Conservation (phyloP, 176 grass and related monocot species). For the Raddia distichophylla region DNA sequence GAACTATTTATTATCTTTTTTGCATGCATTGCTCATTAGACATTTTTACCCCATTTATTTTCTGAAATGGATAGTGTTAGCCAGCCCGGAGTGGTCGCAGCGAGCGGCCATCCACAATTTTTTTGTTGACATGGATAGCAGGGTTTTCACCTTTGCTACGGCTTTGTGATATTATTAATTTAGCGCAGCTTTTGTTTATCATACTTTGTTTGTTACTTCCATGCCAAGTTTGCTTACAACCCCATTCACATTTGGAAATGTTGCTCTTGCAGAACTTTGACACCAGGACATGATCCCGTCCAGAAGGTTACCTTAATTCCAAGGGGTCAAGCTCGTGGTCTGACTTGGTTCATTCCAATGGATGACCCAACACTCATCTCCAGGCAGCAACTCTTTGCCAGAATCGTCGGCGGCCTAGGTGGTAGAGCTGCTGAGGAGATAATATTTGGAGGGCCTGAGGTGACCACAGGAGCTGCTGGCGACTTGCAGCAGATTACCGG, state of each 20-base stretch:
- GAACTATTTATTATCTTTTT: constrained; percentile 1
- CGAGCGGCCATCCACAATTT: no score
- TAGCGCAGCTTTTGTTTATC: not conserved
- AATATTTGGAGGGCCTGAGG: constrained; percentile 97
- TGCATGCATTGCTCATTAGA: not conserved
- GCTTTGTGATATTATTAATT: not conserved
- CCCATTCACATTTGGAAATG: constrained; percentile 26
- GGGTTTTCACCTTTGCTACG: no score
- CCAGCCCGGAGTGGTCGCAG: no score
- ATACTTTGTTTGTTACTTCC: constrained; percentile 20
- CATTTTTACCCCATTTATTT: not conserved
- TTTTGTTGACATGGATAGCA: no score
- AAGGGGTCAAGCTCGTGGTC: constrained; percentile 93
- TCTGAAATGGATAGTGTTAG: not conserved
- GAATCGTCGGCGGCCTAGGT: constrained; percentile 95
- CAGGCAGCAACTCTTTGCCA: constrained; percentile 93
- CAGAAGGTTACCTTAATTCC: constrained; percentile 97
- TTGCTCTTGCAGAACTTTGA: constrained; percentile 79
- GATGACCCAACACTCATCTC: constrained; percentile 96
- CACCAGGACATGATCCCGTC: constrained; percentile 90
- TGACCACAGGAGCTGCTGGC: constrained; percentile 97
- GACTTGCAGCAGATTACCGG: constrained; percentile 98
- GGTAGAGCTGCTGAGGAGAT: constrained; percentile 93
- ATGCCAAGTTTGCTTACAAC: not conserved
- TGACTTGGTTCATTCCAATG: constrained; percentile 98